Base-by-base conservation (phyloP, 2,329 filamentous ascomycete genomes). In the Aspergillus transmontanensis region DNA sequence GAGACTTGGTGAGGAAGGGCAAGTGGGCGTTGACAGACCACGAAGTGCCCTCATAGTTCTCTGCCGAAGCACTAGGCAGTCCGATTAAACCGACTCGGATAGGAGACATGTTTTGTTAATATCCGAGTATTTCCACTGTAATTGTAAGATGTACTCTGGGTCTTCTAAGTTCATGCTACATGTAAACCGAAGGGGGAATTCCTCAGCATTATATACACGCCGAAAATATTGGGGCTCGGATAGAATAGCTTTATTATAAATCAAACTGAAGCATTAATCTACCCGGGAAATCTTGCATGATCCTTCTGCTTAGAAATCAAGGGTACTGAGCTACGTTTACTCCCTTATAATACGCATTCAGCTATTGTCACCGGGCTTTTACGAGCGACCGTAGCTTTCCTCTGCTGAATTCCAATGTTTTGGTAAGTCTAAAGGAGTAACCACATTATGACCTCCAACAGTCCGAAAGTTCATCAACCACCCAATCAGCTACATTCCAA, bases 21-120 rank as follows among this genome's bases (percentile, higher is more conserved):
- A 67, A 53, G 43, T 67, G 65, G 34, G 58, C 60, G 30, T 6
- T 39, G 21, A 61, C 11, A 2, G 65, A 50, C 65, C 63, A 67
- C 3, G 63, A 57, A 4, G 60, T 60, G 10, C 60, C 62, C 9
- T 61, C 54, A n/a, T 61, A 64, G 9, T 61, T 41, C 30, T 60
- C 55, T 16, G 50, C 45, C 43, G 39, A 26, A 30, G 60, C 41
- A 3, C 50, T 41, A 11, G 63, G 56, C 12, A 67, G 59, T 6
- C 63, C 65, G 32, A 67, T 67, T 10, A 67, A 43, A 21, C 54
- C 64, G 9, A 64, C 60, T 16, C 64, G 62, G 12, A 62, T 57
- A 6, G 60, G 39, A 5, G 61, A 53, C 62, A 64, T 61, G 26
- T 9, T 76, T 7, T 11, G 10, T 23, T 16, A 28, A 19, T 41